Evolutionary conservation across 1,284 basidiomycete species (phyloP), one percentile per base, ranked within the genome.

Genomic region (Sanghuangporus sanghuang): DNA sequence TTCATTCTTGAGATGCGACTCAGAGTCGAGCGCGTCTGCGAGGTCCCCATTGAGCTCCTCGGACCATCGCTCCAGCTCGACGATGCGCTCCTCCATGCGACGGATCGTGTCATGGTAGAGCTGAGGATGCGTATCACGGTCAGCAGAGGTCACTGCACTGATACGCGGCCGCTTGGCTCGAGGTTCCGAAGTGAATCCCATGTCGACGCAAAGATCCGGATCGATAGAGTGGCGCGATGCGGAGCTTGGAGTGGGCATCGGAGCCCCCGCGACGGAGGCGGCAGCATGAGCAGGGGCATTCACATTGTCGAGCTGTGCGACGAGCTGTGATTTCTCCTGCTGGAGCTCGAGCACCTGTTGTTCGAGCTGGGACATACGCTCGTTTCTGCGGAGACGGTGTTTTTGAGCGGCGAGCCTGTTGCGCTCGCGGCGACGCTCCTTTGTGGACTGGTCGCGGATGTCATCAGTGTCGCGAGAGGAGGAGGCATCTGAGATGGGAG

Each of bases 321-420:
- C 53, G 52, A 66, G 64, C n/a, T 55, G 32, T 16, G 40, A 40
- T 35, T 66, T 66, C 36, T 66, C 64, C 57, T 66, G 61, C 64
- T 66, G 64, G 38, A 66, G 64, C 18, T 63, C 64, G 50, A 66
- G 64, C 39, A 66, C 64, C 57, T 66, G 64, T 46, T 62, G 57
- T 32, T 66, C 64, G 50, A 66, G 64, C 61, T 66, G 64, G 39
- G 48, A 48, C 64, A 66, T 66, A 52, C 64, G 64, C 61, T 66
- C 61, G 32, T 62, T 66, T 21, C 64, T 42, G 18, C 64, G 56
- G 57, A 66, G 64, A 23, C 64, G 35, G 50, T 66, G 64, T 36
- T 66, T 66, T 40, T 66, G 64, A 12, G 64, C 64, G 0, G 64
- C 64, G 57, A 66, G 64, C 44, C 64, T 58, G 61, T 66, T 66